These are phyloP conservation scores for Aspergillus arachidicola DNA, from an alignment of 2,329 filamentous ascomycete species.

Conservation along the genomic window DNA sequence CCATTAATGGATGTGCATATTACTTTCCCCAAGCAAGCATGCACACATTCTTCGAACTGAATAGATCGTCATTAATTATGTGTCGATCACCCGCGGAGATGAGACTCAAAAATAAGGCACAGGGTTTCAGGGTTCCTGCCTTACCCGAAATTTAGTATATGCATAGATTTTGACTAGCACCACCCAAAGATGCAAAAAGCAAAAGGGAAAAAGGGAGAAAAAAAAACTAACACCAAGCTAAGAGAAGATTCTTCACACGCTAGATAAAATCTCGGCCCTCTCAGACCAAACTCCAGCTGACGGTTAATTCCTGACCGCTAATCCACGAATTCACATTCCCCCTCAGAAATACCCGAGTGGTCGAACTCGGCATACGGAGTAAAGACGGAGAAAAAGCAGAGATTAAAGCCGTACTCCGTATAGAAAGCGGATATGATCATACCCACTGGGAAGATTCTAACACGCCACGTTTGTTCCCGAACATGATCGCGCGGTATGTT, in stretches of 20 bases:
- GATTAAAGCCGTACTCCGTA: neutral
- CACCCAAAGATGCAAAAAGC: neutral
- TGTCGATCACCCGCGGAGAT: neutral
- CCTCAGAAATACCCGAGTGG: neutral
- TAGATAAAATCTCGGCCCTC: neutral
- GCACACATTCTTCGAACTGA: neutral
- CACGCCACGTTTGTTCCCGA: neutral
- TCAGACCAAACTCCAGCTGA: neutral
- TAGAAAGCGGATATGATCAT: neutral
- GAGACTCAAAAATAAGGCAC: neutral
- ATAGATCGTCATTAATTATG: neutral
- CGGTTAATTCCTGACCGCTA: neutral
- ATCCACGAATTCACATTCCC: neutral
- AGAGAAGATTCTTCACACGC: neutral
- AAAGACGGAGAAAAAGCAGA: neutral
- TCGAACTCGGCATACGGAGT: neutral
- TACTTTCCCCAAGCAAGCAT: no score
- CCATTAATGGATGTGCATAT: no score
- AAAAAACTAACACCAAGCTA: neutral
- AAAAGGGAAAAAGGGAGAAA: neutral
- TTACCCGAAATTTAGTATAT: neutral
- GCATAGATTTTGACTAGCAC: neutral
- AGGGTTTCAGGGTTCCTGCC: neutral
- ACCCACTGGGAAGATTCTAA: neutral
- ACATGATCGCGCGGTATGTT: neutral